Base-by-base conservation (phyloP, 2,329 filamentous ascomycete species). In the Colletotrichum somersetense region DNA sequence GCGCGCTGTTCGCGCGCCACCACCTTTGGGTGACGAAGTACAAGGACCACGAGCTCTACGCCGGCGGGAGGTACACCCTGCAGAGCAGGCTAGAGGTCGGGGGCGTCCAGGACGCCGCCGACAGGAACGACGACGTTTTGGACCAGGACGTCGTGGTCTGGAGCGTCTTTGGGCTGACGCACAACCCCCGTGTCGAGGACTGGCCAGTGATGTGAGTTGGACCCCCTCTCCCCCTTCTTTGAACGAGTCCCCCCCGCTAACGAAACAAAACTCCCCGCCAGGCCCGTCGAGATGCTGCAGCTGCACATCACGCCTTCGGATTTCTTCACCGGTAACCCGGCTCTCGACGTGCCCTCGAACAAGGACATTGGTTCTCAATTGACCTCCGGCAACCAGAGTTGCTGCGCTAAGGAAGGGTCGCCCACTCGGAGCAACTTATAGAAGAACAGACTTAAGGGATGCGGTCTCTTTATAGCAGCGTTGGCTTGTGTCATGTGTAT, bases 201-300 rank as follows among this genome's bases (percentile, higher is more conserved):
- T 89, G 89, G 79, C 88, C 88, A 0, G 86, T 89, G 55, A 90
- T 90, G 88, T 87, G 85, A 7, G 85, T 18, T 42, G 5, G 10
- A 40, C 1, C 11, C 38, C 38, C 38, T 16, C 40, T 11, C 40
- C 1, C 14, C 40, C 40, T 42, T 40, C 38, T 40, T 14, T 40
- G 38, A 40, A 11, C 14, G 38, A 1, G 12, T 40, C 16, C 20
- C 5, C 20, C 7, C 44, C 20, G 6, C 18, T 52, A 1, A 12
- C 20, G n/a, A 35, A 46, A 30, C 30, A 30, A 44, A 46, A 23
- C 0, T 0, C 11, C 0, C 0, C 3, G 30, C 30, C 3, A 74
- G 88, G 90, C 89, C 89, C 0, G 85, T 87, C 59, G 89, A 91
- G 75, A 84, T 81, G 30, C 76, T 86, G 18, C 83, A 83, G 72